phyloP scores from a whole-genome alignment of 371 early-diverging fungal species.

The Actinomortierella wolfii region DNA sequence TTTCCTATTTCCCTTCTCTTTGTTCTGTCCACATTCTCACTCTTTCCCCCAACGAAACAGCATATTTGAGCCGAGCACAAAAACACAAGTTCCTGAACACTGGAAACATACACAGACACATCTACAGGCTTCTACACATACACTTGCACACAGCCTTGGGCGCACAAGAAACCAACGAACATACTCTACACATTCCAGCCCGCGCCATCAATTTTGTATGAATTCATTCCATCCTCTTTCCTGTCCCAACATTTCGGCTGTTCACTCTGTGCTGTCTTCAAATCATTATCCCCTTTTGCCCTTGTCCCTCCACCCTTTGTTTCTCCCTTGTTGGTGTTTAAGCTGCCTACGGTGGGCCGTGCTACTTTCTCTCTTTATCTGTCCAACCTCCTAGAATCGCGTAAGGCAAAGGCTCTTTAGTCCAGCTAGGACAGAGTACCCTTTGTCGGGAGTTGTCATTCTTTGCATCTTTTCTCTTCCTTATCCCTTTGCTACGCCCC shows the following conservation, averaged over 20 bases:
- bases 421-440: slow-evolving; percentile 8
- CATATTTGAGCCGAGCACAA: not conserved
- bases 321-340: slow-evolving; percentile 10
- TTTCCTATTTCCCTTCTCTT: not conserved
- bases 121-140: not conserved
- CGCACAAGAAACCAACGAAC: not conserved
- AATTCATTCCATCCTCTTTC: too few species aligned
- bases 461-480: slow-evolving; percentile 12
- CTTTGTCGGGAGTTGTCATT: slow-evolving; percentile 46
- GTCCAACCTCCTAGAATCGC: slow-evolving; percentile 1
- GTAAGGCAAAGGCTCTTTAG: not conserved
- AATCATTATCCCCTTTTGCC: not conserved
- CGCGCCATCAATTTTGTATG: too few species aligned
- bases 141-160: not conserved
- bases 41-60: not conserved
- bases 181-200: too few species aligned
- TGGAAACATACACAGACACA: not conserved
- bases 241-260: too few species aligned
- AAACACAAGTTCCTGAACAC: not conserved
- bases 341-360: too few species aligned
- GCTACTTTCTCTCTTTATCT: slow-evolving; percentile 8
- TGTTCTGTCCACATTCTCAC: not conserved
- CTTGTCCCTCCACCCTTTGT: slow-evolving; percentile 7
- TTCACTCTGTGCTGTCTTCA: too few species aligned
- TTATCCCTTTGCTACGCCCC: not conserved